A percentile compares a stretch with the other conserved stretches of the same genome.
Evolutionary conservation across 1,284 basidiomycete genomes (phyloP).

Genomic region (Leccinum pachyderme): DNA sequence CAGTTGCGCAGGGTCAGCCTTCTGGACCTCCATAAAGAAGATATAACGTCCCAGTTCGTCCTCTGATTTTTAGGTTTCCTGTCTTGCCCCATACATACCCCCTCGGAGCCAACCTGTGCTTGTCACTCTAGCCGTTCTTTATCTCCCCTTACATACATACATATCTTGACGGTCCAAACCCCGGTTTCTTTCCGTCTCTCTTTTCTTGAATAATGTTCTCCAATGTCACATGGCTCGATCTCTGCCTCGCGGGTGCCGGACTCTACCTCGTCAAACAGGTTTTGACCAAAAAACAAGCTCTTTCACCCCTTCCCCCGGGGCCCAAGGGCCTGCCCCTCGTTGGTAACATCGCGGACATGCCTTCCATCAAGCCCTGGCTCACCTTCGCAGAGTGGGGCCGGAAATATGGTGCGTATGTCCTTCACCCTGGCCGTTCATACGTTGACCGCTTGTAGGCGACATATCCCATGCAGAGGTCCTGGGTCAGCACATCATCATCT

Average conservation of each 20-base stretch:
- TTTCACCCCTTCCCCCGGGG: conserved; percentile 31
- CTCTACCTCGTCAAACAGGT: conserved; percentile 30
- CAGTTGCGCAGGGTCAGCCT: conserved; percentile 7
- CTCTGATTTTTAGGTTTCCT: neutral
- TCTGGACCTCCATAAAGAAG: conserved; percentile 17
- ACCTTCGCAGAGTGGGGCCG: conserved; percentile 33
- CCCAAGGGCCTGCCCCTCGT: conserved; percentile 32
- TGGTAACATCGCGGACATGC: conserved; percentile 37
- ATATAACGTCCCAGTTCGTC: conserved; percentile 16
- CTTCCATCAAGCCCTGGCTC: conserved; percentile 33
- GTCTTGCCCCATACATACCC: conserved; percentile 1
- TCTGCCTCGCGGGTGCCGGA: conserved; percentile 31
- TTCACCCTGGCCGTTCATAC: neutral
- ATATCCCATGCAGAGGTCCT: conserved; percentile 57
- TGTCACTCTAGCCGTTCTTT: conserved; percentile 14
- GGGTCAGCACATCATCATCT: conserved; percentile 58
- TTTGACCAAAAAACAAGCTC: conserved; percentile 18
- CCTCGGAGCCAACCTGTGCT: neutral
- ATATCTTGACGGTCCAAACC: neutral
- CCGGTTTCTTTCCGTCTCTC: neutral
- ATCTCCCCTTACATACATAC: neutral
- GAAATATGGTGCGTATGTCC: conserved; percentile 28
- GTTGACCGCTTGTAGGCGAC: conserved; percentile 43
- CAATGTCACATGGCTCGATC: conserved; percentile 31
- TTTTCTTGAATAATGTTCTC: conserved; percentile 19